A percentile compares a stretch with the other conserved stretches of the same genome.
These are phyloP conservation scores for Magnaporthales sp. DNA, from an alignment of 2,329 filamentous ascomycete genomes.

Conservation along the genomic window DNA sequence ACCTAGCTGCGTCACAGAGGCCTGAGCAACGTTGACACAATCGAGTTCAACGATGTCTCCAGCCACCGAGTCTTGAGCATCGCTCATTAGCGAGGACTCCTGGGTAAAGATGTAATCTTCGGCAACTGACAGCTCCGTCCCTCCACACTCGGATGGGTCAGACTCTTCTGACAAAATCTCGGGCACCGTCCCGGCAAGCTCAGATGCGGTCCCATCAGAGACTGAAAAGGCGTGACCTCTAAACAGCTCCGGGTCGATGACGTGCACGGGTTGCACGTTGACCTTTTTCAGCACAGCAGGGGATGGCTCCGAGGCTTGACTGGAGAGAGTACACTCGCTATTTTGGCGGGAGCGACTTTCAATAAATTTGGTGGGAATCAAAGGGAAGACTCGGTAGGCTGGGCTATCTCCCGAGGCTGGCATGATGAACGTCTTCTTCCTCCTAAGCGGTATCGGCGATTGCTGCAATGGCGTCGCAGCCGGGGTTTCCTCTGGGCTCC, in stretches of 20 bases:
- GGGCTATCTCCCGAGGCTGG: not conserved
- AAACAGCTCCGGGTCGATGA: not conserved
- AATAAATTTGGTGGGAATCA: slow-evolving; percentile 5
- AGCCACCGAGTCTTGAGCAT: not conserved
- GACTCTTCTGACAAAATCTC: not conserved
- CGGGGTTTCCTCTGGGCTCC: not conserved
- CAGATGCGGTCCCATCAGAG: not conserved
- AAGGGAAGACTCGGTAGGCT: slow-evolving; percentile 6
- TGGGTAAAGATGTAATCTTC: not conserved
- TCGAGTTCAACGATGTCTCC: not conserved
- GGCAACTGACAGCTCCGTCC: not conserved
- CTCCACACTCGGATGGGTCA: not conserved
- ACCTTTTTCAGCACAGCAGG: not conserved
- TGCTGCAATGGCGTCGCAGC: not conserved
- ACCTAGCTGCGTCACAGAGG: not conserved
- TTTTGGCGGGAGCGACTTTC: not conserved
- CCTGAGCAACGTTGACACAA: not conserved
- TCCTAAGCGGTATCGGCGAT: not conserved
- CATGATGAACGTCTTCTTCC: not conserved
- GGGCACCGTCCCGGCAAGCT: not conserved
- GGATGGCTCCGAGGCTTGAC: not conserved
- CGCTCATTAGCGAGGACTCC: not conserved
- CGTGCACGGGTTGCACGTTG: not conserved
- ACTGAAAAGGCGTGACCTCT: not conserved
- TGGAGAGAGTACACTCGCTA: slow-evolving; percentile 4